Percentiles rank a stretch among this genome's conserved stretches.
phyloP scores from a whole-genome alignment of 2,329 filamentous ascomycete species.

The Paraconiothyrium sp. region DNA sequence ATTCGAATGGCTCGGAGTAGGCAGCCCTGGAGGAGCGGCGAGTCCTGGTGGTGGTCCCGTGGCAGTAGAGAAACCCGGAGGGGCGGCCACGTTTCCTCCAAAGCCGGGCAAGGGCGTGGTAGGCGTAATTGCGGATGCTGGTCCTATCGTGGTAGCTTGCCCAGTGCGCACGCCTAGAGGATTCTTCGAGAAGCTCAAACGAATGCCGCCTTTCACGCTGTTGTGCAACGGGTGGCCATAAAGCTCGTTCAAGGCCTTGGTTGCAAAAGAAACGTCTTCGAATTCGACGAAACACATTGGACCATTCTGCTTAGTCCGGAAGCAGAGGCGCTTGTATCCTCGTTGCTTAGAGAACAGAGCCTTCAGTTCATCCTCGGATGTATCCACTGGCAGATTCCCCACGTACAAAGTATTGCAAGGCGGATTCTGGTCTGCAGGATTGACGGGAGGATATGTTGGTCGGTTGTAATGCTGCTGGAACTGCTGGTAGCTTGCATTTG shows the following conservation, averaged over 20 bases:
- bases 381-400: conserved; percentile 92
- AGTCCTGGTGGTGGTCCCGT: conserved; percentile 86
- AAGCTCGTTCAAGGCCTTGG: conserved; percentile 87
- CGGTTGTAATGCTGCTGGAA: conserved; percentile 66
- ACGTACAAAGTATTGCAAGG: conserved; percentile 98
- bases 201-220: conserved; percentile 92
- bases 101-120: conserved; percentile 66
- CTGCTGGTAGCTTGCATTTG: conserved; percentile 64
- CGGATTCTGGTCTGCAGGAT: conserved; percentile 94
- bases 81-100: conserved; percentile 63
- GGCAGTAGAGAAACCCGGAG: conserved; percentile 69
- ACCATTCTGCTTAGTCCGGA: conserved; percentile 92
- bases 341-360: conserved; percentile 90
- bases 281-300: conserved; percentile 99
- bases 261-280: conserved; percentile 90
- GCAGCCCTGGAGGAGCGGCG: conserved; percentile 76
- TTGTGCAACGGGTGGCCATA: conserved; percentile 90
- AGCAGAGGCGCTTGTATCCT: conserved; percentile 94
- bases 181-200: conserved; percentile 97
- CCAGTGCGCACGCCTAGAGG: conserved; percentile 89
- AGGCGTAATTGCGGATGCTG: conserved; percentile 60
- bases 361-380: conserved; percentile 95
- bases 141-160: conserved; percentile 66
- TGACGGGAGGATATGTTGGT: conserved; percentile 82
- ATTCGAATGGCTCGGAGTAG: conserved; percentile 43